A percentile compares a stretch with the other conserved stretches of the same genome.
Conservation (phyloP, 1,284 basidiomycete genomes). For the Ustilago trichophora region DNA sequence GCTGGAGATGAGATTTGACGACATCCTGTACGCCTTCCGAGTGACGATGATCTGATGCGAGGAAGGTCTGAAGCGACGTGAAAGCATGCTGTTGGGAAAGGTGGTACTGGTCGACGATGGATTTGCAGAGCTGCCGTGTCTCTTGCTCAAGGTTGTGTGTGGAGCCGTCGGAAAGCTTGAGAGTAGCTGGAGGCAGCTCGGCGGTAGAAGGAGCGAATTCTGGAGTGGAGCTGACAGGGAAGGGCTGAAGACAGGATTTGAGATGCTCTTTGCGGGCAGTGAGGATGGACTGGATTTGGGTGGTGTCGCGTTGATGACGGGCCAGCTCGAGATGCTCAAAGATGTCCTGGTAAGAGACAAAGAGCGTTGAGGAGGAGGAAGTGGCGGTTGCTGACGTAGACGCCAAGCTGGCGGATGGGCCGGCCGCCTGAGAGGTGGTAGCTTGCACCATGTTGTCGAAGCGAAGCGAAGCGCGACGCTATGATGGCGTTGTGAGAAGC, state of each 20-base stretch:
- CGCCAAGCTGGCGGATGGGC: conserved; percentile 8
- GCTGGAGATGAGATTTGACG: conserved; percentile 13
- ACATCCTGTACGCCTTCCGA: conserved; percentile 25
- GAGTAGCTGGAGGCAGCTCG: conserved; percentile 63
- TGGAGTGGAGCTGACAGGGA: conserved; percentile 13
- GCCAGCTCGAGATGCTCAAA: conserved; percentile 59
- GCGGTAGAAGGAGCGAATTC: conserved; percentile 2
- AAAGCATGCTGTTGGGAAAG: conserved; percentile 81
- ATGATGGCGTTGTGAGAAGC: too few species aligned
- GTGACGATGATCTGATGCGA: conserved; percentile 80
- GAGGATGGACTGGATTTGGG: conserved; percentile 40
- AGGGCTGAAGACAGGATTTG: conserved; percentile 42
- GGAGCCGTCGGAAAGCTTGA: conserved; percentile 75
- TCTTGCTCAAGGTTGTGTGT: conserved; percentile 72
- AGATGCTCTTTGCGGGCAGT: conserved; percentile 33
- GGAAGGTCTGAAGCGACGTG: conserved; percentile 77
- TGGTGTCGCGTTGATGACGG: conserved; percentile 29
- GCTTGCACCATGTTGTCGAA: background rate
- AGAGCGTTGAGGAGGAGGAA: conserved; percentile 12
- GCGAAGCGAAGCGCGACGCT: background rate
- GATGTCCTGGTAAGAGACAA: conserved; percentile 55
- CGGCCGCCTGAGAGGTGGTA: conserved; percentile 1
- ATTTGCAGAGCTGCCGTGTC: conserved; percentile 75
- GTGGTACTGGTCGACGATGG: conserved; percentile 76
- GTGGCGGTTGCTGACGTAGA: conserved; percentile 8